These are phyloP conservation scores for Poa annua DNA, from an alignment of 176 grass and related monocot species.

Conservation along the genomic window DNA sequence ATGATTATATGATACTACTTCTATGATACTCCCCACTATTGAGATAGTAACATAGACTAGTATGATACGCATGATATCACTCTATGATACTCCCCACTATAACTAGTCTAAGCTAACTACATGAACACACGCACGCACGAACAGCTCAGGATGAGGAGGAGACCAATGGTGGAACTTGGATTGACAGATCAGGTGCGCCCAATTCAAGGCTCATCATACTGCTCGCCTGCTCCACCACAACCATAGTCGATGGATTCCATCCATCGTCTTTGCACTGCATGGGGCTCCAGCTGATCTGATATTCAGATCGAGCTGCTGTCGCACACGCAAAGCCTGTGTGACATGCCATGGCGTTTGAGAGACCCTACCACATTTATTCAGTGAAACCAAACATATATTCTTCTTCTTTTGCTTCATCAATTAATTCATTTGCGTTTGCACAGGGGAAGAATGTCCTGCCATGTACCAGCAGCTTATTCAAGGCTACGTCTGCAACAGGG, in stretches of 20 bases:
- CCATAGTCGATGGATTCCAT: neutral
- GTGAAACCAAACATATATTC: too few species aligned
- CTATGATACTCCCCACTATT: too few species aligned
- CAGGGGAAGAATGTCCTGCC: too few species aligned
- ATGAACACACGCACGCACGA: neutral
- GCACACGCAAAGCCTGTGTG: neutral
- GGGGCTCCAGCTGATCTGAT: neutral
- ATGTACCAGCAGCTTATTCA: too few species aligned
- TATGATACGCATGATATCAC: too few species aligned
- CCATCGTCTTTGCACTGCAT: neutral
- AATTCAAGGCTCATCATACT: conserved; percentile 43
- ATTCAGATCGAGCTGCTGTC: neutral
- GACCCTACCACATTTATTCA: too few species aligned
- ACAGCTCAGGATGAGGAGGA: neutral
- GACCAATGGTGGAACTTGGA: conserved; percentile 16
- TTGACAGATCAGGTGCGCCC: conserved; percentile 15
- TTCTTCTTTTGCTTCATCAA: neutral
- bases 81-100: too few species aligned
- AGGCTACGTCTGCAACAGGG: too few species aligned
- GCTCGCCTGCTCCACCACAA: neutral
- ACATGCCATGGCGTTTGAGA: neutral
- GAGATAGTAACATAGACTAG: too few species aligned
- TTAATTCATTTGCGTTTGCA: too few species aligned
- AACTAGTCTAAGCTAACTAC: neutral
- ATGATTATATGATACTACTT: too few species aligned